Conservation (phyloP, 2,329 filamentous ascomycete species). For the Botryotinia globosa region DNA sequence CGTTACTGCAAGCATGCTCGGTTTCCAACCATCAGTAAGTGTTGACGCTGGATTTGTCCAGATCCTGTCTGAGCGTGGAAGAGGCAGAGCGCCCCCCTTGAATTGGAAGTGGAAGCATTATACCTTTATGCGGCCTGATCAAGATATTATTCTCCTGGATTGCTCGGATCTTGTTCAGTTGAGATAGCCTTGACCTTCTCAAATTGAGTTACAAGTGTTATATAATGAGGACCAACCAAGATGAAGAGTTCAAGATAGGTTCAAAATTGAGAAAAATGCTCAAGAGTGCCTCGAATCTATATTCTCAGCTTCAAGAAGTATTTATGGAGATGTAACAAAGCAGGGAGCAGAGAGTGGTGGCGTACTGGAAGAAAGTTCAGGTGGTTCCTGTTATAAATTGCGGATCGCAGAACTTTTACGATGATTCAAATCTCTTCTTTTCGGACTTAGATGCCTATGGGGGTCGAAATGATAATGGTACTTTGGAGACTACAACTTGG, state of each 20-base stretch:
- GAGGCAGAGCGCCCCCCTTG: too few relatives aligned
- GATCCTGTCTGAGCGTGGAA: neutral
- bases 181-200: too few relatives aligned
- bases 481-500: neutral
- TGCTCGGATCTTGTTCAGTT: rapidly evolving
- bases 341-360: too few relatives aligned
- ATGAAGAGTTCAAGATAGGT: too few relatives aligned
- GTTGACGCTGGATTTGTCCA: neutral
- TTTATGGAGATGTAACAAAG: too few relatives aligned
- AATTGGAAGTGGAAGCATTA: neutral
- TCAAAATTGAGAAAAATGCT: too few relatives aligned
- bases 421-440: neutral
- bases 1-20: neutral
- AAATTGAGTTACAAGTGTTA: too few relatives aligned
- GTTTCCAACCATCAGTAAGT: neutral
- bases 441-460: rapidly evolving
- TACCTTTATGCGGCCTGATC: neutral
- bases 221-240: too few relatives aligned
- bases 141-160: neutral
- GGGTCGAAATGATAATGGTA: neutral
- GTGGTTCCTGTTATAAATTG: neutral
- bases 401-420: rapidly evolving
- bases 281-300: too few relatives aligned
- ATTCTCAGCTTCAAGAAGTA: too few relatives aligned
- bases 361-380: neutral